Base-by-base conservation (phyloP, 2,329 filamentous ascomycete genomes). In the Penicillium frequentans region DNA sequence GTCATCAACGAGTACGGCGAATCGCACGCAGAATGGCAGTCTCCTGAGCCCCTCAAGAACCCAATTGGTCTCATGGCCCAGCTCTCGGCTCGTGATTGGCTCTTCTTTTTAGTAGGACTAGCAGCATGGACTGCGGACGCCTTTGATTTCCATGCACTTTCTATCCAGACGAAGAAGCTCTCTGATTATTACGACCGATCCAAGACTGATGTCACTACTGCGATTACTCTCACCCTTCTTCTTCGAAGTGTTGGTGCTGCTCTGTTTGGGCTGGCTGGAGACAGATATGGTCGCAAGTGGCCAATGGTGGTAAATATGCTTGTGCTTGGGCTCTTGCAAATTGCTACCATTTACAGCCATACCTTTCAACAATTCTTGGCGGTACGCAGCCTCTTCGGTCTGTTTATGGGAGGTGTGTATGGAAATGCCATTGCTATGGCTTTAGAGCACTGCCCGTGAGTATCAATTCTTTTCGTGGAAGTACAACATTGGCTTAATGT, bases 91-190 rank as follows among this genome's bases (percentile, higher is more conserved):
- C 76, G 81, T 49, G 79, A 83, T 73, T 82, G 80, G 81, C 71
- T 82, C 23, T 81, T 82, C 70, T 83, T 83, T 66, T 68, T 78
- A 3, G 66, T 59, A 24, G 68, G 67, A 8, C 65, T 69, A 48
- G 31, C 64, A 11, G 68, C 61, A 5, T 76, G 85, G 83, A 82
- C 81, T 1, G 86, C 83, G 84, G 84, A 87, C 66, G 79, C 85
- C 3, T 88, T 87, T 62, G 86, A 89, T 70, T 88, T 87, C 75
- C 86, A 87, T 70, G 86, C 84, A 46, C 85, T 88, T 26, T 85
- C 83, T 1, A 75, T 88, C 45, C 86, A 84, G 0, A 76, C 86
- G 16, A 80, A 75, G 13, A 77, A 83, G 23, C 75, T 88, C 14
- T 76, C 80, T 35, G 72, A 81, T 52, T 74, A 76, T 1, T 88